A percentile compares a stretch with the other conserved stretches of the same genome.
Conservation (phyloP, 2,329 filamentous ascomycete species). For the Incumbomyces delicatus region DNA sequence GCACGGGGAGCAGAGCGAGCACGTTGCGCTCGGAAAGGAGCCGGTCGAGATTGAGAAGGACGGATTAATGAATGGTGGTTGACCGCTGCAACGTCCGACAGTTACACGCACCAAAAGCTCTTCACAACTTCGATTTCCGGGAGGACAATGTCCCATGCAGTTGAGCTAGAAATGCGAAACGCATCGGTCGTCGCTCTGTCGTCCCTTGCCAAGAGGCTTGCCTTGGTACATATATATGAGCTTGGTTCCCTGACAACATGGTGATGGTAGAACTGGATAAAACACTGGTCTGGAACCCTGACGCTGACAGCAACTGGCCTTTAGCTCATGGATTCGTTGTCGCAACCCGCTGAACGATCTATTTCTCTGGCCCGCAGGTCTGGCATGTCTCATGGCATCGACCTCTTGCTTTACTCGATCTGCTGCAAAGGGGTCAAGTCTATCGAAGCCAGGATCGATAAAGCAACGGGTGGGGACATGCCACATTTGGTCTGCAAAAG, state of each 20-base stretch:
- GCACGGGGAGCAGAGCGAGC: slow-evolving; percentile 13
- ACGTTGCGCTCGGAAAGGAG: slow-evolving; percentile 12
- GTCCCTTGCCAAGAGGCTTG: neutral
- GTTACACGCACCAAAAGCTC: neutral
- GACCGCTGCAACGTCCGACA: slow-evolving; percentile 2
- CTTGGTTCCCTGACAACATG: neutral
- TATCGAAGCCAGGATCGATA: slow-evolving; percentile 16
- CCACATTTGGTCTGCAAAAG: slow-evolving; percentile 8
- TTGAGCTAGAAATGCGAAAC: neutral
- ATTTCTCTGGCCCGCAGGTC: neutral
- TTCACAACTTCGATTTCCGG: too few relatives aligned
- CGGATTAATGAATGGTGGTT: slow-evolving; percentile 20
- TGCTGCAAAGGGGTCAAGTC: slow-evolving; percentile 14
- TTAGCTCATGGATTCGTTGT: neutral
- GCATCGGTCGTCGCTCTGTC: neutral
- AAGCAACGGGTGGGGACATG: slow-evolving; percentile 18
- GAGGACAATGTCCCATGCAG: neutral
- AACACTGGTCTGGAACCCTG: neutral
- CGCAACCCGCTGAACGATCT: neutral
- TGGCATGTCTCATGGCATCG: neutral
- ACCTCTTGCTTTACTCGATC: slow-evolving; percentile 3
- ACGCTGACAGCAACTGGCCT: too few relatives aligned
- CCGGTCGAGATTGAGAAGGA: slow-evolving; percentile 19
- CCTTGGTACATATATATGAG: neutral
- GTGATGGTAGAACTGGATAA: neutral